Conservation (phyloP, 2,329 filamentous ascomycete genomes). For the Penicillium sp. region DNA sequence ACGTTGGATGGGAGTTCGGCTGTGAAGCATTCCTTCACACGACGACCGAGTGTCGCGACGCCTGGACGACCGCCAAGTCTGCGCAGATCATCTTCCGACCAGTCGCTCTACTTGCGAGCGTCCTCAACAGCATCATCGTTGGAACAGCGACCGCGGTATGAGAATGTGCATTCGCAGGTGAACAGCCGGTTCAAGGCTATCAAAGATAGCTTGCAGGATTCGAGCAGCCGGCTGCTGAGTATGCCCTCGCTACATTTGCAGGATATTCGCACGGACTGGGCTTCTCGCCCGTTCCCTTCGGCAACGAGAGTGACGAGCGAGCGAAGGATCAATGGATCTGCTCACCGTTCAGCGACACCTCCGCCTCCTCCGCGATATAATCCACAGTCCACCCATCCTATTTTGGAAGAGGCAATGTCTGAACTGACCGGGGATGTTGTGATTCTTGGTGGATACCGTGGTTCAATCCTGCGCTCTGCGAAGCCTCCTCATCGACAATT, state of each 20-base stretch:
- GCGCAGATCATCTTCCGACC: slow-evolving; percentile 70
- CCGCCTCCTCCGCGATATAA: slow-evolving; percentile 26
- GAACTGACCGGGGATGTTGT: slow-evolving; percentile 81
- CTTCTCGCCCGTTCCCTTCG: slow-evolving; percentile 35
- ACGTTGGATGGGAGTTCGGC: slow-evolving; percentile 30
- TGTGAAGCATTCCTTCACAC: slow-evolving; percentile 37
- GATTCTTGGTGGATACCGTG: slow-evolving; percentile 85
- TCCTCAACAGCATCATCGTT: slow-evolving; percentile 79
- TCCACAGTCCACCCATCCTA: slow-evolving; percentile 41
- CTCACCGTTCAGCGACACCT: slow-evolving; percentile 10
- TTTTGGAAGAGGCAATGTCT: slow-evolving; percentile 63
- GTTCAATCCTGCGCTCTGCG: slow-evolving; percentile 83
- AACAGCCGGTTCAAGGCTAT: slow-evolving; percentile 90
- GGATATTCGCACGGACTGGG: slow-evolving; percentile 41
- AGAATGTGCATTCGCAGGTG: slow-evolving; percentile 78
- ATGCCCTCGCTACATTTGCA: slow-evolving; percentile 49
- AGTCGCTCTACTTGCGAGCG: slow-evolving; percentile 71
- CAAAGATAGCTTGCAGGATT: slow-evolving; percentile 82
- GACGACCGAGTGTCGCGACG: slow-evolving; percentile 30
- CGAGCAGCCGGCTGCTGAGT: slow-evolving; percentile 66
- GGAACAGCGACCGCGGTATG: slow-evolving; percentile 79
- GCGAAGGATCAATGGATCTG: slow-evolving; percentile 13
- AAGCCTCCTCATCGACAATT: slow-evolving; percentile 81
- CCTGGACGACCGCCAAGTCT: slow-evolving; percentile 42
- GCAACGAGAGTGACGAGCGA: slow-evolving; percentile 14